Conservation (phyloP, 345 rosid genomes). For the Dimocarpus longan region DNA sequence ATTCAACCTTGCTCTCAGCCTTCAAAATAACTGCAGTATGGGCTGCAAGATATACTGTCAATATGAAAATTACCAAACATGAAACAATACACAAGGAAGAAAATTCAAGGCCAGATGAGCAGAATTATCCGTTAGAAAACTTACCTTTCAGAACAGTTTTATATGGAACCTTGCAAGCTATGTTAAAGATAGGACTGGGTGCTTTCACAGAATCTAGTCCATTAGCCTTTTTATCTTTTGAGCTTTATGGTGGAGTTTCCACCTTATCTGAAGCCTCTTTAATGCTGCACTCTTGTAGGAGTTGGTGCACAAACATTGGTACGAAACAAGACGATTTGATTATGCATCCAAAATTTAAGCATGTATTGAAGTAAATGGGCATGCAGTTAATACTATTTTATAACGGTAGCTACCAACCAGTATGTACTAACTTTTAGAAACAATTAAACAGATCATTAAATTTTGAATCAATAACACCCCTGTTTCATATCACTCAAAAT, state of each 20-base stretch:
- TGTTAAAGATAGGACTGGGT: slow-evolving; percentile 74
- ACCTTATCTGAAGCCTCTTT: slow-evolving; percentile 85
- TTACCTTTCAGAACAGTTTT: slow-evolving; percentile 86
- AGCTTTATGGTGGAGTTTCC: slow-evolving; percentile 65
- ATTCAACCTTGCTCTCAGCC: slow-evolving; percentile 84
- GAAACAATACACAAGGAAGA: neutral
- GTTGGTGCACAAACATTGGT: neutral
- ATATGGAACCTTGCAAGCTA: slow-evolving; percentile 85
- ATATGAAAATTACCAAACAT: neutral
- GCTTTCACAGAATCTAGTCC: slow-evolving; percentile 72
- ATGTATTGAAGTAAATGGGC: no score
- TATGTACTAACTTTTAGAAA: no score
- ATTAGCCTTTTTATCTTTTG: slow-evolving; percentile 82
- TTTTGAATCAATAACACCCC: no score
- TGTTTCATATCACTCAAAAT: no score
- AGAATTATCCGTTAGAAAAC: neutral
- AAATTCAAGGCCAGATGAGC: neutral
- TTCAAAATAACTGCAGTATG: slow-evolving; percentile 80
- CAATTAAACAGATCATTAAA: no score
- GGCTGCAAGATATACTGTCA: slow-evolving; percentile 48
- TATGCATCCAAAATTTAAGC: no score
- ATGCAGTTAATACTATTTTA: no score
- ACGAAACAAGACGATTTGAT: no score
- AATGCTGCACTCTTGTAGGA: slow-evolving; percentile 73
- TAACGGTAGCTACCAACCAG: no score